Evolutionary conservation across 2,329 filamentous ascomycete species (phyloP).

Genomic region (Cercospora sp.): DNA sequence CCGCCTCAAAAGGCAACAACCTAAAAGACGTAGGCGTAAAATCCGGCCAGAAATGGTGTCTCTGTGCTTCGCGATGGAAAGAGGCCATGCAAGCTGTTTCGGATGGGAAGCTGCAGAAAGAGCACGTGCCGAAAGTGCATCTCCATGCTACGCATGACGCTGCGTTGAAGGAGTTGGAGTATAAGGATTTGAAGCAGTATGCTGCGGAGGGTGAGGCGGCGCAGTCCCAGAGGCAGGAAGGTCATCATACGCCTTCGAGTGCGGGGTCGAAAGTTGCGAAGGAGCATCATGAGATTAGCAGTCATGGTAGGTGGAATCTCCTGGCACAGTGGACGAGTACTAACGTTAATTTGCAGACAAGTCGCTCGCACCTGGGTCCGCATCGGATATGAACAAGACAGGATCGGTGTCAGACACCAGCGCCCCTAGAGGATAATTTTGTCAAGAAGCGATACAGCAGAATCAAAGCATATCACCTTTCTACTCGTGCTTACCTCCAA

Average conservation of each 20-base stretch:
- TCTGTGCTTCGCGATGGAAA: constrained; percentile 21
- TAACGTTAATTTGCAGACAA: constrained; percentile 3
- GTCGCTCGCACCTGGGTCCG: constrained; percentile 22
- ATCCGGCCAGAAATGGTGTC: constrained; percentile 21
- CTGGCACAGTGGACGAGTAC: neutral
- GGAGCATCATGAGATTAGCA: constrained; percentile 27
- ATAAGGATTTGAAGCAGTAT: constrained; percentile 25
- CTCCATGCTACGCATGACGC: constrained; percentile 24
- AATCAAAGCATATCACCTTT: neutral
- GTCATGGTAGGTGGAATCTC: constrained; percentile 8
- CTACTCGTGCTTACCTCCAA: too few species aligned
- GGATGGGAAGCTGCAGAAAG: constrained; percentile 21
- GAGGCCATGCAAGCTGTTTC: constrained; percentile 21
- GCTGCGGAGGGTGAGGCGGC: constrained; percentile 25
- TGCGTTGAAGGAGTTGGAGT: constrained; percentile 21
- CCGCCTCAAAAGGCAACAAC: constrained; percentile 15
- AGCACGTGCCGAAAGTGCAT: constrained; percentile 23
- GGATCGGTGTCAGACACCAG: constrained; percentile 15
- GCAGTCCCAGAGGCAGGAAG: constrained; percentile 21
- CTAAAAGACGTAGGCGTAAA: constrained; percentile 13
- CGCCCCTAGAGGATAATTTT: constrained; percentile 17
- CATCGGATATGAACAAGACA: constrained; percentile 14
- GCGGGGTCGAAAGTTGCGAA: constrained; percentile 18
- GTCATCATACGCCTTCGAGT: constrained; percentile 21
- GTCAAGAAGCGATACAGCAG: neutral